Percentiles rank a stretch among this genome's conserved stretches.
phyloP scores from a whole-genome alignment of 495 filamentous ascomycete genomes.

The Evernia prunastri region DNA sequence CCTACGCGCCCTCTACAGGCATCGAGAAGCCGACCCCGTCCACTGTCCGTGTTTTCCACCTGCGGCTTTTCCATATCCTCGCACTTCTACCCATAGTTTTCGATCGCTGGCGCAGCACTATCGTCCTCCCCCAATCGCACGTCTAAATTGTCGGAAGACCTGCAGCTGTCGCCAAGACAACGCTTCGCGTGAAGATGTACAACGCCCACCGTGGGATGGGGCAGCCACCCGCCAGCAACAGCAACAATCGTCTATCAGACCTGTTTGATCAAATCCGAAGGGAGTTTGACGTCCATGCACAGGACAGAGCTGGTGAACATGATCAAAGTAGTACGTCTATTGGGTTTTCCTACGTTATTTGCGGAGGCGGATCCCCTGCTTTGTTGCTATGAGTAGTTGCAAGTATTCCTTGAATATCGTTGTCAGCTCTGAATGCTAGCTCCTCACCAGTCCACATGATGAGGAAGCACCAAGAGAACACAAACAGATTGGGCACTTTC shows the following conservation, averaged over 20 bases:
- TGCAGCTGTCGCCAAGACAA: constrained; percentile 3
- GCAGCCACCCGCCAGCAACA: constrained; percentile 43
- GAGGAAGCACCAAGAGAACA: not conserved
- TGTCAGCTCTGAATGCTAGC: not conserved
- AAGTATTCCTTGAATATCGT: not conserved
- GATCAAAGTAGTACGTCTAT: constrained; percentile 79
- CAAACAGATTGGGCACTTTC: not conserved
- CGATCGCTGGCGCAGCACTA: constrained; percentile 2
- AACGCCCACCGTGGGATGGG: constrained; percentile 81
- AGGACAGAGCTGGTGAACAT: constrained; percentile 63
- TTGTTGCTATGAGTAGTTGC: constrained; percentile 14
- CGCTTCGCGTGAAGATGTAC: constrained; percentile 58
- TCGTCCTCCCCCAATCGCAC: not conserved
- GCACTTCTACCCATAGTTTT: constrained; percentile 4
- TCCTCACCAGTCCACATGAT: not conserved
- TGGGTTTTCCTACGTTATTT: constrained; percentile 7
- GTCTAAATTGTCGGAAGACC: constrained; percentile 12
- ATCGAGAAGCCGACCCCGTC: constrained; percentile 15
- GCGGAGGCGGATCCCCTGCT: constrained; percentile 2
- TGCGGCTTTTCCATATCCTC: constrained; percentile 20
- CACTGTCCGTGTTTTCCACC: constrained; percentile 22
- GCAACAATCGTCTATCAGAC: constrained; percentile 73
- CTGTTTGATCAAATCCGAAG: constrained; percentile 80
- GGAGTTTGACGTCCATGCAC: constrained; percentile 81
- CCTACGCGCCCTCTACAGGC: constrained; percentile 21